These are phyloP conservation scores for Populus tomentosa DNA, from an alignment of 441 rosid species.

Conservation along the genomic window DNA sequence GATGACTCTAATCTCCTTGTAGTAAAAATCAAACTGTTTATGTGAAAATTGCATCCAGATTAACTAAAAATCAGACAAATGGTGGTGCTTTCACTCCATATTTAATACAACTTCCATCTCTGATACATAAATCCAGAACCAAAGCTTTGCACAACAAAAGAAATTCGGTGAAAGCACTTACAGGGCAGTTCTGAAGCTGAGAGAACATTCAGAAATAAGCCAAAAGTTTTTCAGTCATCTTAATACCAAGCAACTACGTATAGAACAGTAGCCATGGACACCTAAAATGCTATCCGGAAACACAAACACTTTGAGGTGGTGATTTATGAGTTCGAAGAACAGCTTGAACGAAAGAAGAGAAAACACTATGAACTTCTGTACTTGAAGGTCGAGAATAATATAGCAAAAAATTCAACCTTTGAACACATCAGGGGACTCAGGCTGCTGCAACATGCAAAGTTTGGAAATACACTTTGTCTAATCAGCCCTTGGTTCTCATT, in stretches of 20 bases:
- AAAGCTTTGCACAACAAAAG: background rate
- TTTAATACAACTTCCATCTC: background rate
- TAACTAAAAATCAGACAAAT: background rate
- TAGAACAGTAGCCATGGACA: constrained; percentile 20
- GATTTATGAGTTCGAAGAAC: constrained; percentile 28
- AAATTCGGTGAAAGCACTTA: background rate
- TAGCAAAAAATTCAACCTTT: constrained; percentile 21
- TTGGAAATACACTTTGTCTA: constrained; percentile 1
- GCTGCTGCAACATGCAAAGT: constrained; percentile 18
- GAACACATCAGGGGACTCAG: constrained; percentile 12
- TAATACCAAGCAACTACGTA: constrained; percentile 17
- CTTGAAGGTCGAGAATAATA: constrained; percentile 21
- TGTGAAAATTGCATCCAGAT: background rate
- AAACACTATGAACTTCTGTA: constrained; percentile 19
- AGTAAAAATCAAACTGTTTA: no score
- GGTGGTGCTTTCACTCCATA: background rate
- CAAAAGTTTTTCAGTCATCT: constrained; percentile 10
- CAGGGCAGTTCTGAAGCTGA: background rate
- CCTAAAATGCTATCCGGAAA: constrained; percentile 25
- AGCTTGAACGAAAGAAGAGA: constrained; percentile 3
- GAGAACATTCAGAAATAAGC: background rate
- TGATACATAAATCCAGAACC: background rate
- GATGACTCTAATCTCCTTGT: background rate
- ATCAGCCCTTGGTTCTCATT: constrained; percentile 87
- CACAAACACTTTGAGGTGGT: constrained; percentile 27